Conservation (phyloP, 176 grass and related monocot species). For the Carex scoparia region DNA sequence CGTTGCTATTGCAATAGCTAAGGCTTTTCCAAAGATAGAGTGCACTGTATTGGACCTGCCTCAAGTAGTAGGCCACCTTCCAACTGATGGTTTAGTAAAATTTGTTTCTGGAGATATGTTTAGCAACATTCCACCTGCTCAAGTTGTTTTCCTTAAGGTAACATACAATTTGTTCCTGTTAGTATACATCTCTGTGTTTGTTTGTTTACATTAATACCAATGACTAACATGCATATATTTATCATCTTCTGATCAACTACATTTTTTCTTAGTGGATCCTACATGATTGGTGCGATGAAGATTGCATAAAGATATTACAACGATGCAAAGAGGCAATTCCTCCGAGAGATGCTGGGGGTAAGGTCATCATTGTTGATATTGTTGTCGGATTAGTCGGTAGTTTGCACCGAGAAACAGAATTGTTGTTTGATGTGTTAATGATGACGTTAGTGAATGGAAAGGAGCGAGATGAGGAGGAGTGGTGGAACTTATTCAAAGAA, state of each 20-base stretch:
- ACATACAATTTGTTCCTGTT: neutral
- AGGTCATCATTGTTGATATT: conserved; percentile 54
- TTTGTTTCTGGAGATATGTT: conserved; percentile 50
- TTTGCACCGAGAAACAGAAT: too few relatives aligned
- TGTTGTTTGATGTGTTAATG: too few relatives aligned
- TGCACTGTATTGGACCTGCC: conserved; percentile 46
- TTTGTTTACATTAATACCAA: neutral
- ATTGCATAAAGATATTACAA: conserved; percentile 49
- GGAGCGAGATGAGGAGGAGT: too few relatives aligned
- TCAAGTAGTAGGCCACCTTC: conserved; percentile 32
- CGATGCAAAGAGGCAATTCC: conserved; percentile 58
- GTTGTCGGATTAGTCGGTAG: too few relatives aligned
- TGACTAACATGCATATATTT: neutral
- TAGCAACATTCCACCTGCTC: conserved; percentile 33
- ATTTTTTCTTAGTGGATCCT: conserved; percentile 32
- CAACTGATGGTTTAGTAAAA: conserved; percentile 7
- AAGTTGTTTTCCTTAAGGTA: conserved; percentile 57
- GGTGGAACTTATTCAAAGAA: too few relatives aligned
- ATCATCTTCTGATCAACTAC: neutral
- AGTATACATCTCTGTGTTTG: neutral
- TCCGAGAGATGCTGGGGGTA: conserved; percentile 19
- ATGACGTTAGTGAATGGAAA: too few relatives aligned
- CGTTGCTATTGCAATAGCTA: conserved; percentile 16
- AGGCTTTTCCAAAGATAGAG: conserved; percentile 34
- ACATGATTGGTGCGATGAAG: conserved; percentile 45